phyloP scores from a whole-genome alignment of 495 filamentous ascomycete genomes.

The Penicillium nucicola region DNA sequence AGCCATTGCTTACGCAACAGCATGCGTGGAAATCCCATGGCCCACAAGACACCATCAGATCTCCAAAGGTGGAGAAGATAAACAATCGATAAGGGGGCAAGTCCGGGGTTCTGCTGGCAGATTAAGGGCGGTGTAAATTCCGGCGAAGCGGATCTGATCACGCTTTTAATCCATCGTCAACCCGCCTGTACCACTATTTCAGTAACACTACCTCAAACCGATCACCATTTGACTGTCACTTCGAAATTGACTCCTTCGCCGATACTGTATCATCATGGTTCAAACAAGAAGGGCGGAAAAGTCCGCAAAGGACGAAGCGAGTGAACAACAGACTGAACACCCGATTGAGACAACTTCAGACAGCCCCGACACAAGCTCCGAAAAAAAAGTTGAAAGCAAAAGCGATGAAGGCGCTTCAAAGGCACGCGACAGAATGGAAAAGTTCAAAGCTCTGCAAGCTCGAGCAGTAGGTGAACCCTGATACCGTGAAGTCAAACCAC shows the following conservation, averaged over 20 bases:
- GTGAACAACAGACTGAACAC: slow-evolving; percentile 7
- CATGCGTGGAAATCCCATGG: neutral
- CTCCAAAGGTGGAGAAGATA: slow-evolving; percentile 22
- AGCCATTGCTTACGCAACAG: neutral
- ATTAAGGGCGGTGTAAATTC: slow-evolving; percentile 12
- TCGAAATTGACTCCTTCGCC: too few species aligned
- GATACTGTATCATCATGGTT: slow-evolving; percentile 8
- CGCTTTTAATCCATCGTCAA: slow-evolving; percentile 12
- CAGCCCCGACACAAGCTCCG: slow-evolving; percentile 3
- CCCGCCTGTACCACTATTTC: neutral
- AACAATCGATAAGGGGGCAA: slow-evolving; percentile 17
- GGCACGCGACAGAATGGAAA: slow-evolving; percentile 33
- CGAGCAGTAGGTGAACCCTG: slow-evolving; percentile 54
- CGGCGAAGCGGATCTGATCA: slow-evolving; percentile 16
- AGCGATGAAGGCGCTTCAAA: slow-evolving; percentile 30
- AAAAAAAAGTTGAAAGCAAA: slow-evolving; percentile 13
- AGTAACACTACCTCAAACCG: neutral
- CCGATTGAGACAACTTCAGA: slow-evolving; percentile 3
- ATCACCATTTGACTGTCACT: neutral
- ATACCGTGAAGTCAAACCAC: neutral
- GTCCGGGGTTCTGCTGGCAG: slow-evolving; percentile 18
- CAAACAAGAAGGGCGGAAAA: slow-evolving; percentile 10
- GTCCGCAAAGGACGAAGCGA: slow-evolving; percentile 10
- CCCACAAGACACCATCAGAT: neutral
- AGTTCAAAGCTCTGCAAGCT: slow-evolving; percentile 81